Evolutionary conservation across 306 rosid species (phyloP).

Genomic region (Inga oerstediana): DNA sequence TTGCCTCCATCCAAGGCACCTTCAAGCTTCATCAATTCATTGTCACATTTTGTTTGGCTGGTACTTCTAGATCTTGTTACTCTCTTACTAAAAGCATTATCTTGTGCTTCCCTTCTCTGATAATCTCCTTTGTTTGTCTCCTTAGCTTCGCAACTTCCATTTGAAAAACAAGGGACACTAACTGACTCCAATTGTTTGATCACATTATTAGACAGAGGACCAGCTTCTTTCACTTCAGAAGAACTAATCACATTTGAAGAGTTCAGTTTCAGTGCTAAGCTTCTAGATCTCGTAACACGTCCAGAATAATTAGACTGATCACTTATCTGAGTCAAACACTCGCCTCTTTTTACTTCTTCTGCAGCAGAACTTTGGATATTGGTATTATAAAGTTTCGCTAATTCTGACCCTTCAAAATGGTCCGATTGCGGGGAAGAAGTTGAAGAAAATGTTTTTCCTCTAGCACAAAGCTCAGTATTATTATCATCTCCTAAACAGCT

Average conservation of each 20-base stretch:
- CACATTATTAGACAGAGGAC: conserved; percentile 36
- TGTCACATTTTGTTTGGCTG: conserved; percentile 22
- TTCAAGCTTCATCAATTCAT: conserved; percentile 38
- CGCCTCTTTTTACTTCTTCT: conserved; percentile 44
- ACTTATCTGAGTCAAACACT: conserved; percentile 33
- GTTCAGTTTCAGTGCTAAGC: conserved; percentile 39
- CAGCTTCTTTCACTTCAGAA: conserved; percentile 37
- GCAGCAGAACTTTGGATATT: conserved; percentile 36
- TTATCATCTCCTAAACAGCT: conserved; percentile 36
- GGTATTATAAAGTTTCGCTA: conserved; percentile 45
- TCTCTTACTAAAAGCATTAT: conserved; percentile 34
- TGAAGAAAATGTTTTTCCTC: conserved; percentile 39
- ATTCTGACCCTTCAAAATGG: conserved; percentile 39
- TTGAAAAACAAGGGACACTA: conserved; percentile 22
- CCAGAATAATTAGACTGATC: conserved; percentile 32
- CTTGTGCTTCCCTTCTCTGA: conserved; percentile 40
- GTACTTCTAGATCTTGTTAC: conserved; percentile 48
- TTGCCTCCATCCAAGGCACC: conserved; percentile 28
- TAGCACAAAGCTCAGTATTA: conserved; percentile 38
- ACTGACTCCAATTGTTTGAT: conserved; percentile 37
- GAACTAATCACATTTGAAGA: conserved; percentile 40
- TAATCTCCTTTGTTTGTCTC: conserved; percentile 36
- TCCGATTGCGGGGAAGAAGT: conserved; percentile 43
- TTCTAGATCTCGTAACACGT: conserved; percentile 50
- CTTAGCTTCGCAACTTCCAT: conserved; percentile 33